Evolutionary conservation across 75 land plant species (phyloP), one percentile per base, ranked within the genome.

Genomic region (Isoetes taiwanensis): DNA sequence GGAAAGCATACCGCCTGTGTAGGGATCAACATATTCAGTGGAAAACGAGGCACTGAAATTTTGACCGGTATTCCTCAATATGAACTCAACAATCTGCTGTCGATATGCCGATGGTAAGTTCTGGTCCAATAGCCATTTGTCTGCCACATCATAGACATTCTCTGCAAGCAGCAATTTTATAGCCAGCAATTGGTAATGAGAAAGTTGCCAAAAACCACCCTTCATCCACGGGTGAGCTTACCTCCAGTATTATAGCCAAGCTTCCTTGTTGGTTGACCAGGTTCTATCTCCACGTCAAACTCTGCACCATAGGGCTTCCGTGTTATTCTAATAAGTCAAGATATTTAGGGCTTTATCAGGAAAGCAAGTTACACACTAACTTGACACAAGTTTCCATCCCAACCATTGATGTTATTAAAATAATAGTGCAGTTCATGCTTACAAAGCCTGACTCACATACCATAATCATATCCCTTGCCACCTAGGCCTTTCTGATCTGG

Each of bases 251-350:
- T 94, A 56, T 80, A 89, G 3, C 96, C 96, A 21, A 94, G 64
- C 65, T 89, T 94, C 23, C 96, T 75, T 3, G 78, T 69, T 0
- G 99, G 99, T 57, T 75, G 79, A 11, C 99, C 99, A 78, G 88
- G 96, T 37, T 84, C 99, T 73, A 94, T 84, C 42, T 89, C 96
- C 53, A 94, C 99, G 78, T 94, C 99, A 80, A 94, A 94, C 32
- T 88, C 99, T 94, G 68, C 60, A 40, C 27, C 21, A 52, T 6
- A 17, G 32, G 5, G 46, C 27, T 17, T 31, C 17, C 10, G 17
- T 17, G 58, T 2, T 28, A 23, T 21, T 9, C 42, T 24, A 29
- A 56, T 17, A 11, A 31, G 50, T 31, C 48, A 6, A 10, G 34
- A 32, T 31, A 31, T 56, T 11, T 10, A 14, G n/a, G n/a, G n/a